Base-by-base conservation (phyloP, 176 grass and related monocot species). In the Hyparrhenia diplandra region DNA sequence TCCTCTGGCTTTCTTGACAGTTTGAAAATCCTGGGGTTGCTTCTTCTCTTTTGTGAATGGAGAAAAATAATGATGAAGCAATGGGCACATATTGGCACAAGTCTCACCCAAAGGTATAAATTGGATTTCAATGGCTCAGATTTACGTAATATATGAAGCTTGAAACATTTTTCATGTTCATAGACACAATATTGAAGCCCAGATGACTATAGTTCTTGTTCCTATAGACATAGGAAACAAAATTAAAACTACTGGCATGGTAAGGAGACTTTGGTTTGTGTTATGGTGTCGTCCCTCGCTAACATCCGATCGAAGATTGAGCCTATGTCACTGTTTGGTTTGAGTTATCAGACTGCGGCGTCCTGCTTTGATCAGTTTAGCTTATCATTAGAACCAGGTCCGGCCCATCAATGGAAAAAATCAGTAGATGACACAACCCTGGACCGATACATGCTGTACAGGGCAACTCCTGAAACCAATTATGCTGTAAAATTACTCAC, bases 31-130 rank as follows among this genome's bases (percentile, higher is more conserved):
- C 5, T 68, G 20, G 34, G 20, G 39, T 35, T 9, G 12, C 41
- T 10, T 74, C 12, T 17, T 57, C 24, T 8, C 35, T 85, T 46
- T 59, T 13, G 67, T 20, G 6, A 88, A 83, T 5, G 80, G 86
- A 64, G 59, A 83, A 28, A 46, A 65, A 46, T 58, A 83, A 27
- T 71, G 57, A 78, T 66, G 73, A 60, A 64, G 59, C 17, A 8
- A 43, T 17, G 35, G 11, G 20, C 66, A 83, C 21, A 66, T 23
- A 58, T 58, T 4, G 6, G 28, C 58, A 18, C 31, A 57, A 57
- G 16, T 83, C 45, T n/a, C 17, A 66, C n/a, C 74, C 80, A 43
- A 87, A 88, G 86, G 86, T 88, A 76, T 69, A 24, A n/a, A 25
- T 69, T 42, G n/a, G 37, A 69, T 42, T 25, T 41, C 21, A 16